phyloP scores from a whole-genome alignment of 148 eudicot species.

The Gaultheria prostrata region DNA sequence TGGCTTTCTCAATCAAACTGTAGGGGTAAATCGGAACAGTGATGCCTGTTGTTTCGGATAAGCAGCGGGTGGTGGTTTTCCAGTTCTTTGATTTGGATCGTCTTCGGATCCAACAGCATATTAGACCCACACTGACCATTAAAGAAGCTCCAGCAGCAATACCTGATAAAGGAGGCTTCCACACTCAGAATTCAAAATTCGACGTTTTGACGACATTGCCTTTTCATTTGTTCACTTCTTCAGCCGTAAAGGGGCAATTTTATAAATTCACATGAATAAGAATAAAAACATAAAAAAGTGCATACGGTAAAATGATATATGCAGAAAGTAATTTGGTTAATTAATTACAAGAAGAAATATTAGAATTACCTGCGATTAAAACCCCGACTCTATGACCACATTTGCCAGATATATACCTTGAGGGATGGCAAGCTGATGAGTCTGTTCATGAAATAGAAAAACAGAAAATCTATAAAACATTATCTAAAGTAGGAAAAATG shows the following conservation, averaged over 20 bases:
- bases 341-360: not conserved
- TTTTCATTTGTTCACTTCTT: not conserved
- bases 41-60: constrained; percentile 36
- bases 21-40: constrained; percentile 27
- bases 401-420: constrained; percentile 39
- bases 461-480: not conserved
- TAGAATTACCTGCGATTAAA: constrained; percentile 43
- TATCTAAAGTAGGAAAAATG: not conserved
- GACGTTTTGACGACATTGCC: not conserved
- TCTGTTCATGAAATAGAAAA: constrained; percentile 18
- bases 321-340: not conserved
- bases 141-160: constrained; percentile 37
- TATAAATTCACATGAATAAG: not conserved
- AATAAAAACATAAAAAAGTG: not conserved
- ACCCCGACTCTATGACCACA: constrained; percentile 46
- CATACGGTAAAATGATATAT: not conserved
- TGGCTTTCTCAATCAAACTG: constrained; percentile 32
- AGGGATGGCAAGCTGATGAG: constrained; percentile 28
- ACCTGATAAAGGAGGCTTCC: constrained; percentile 30
- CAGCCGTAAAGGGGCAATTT: not conserved
- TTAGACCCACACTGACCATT: constrained; percentile 34
- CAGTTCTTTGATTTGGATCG: constrained; percentile 14
- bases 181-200: not conserved
- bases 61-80: constrained; percentile 20
- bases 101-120: constrained; percentile 32